Base-by-base conservation (phyloP, 768 basidiomycete species). In the Rhodocollybia butyracea region DNA sequence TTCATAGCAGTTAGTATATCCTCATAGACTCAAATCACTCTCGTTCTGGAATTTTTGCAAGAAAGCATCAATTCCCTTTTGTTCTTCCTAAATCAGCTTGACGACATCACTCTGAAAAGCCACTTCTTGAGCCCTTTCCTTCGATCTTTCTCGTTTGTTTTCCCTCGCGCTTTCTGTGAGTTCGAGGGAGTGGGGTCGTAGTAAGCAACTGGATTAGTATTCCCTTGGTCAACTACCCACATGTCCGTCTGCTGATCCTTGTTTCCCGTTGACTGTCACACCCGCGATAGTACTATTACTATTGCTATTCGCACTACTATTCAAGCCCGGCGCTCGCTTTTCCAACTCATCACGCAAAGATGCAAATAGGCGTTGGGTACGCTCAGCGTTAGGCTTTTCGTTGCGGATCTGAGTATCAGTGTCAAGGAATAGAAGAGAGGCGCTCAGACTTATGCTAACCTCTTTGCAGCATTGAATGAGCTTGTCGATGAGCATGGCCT, bases 381-480 rank as follows among this genome's bases (percentile, higher is more conserved):
- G 82, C 62, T 92, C 91, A 34, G 88, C 85, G 61, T 88, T 89
- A 27, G 91, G 89, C 87, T 93, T 63, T 34, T 46, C 58, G 54
- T 57, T 58, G 51, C 57, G 56, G 36, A 57, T 59, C 51, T 63
- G 52, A 54, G 38, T 54, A 45, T 58, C 63, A 52, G 61, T 52
- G 27, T 57, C 58, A 46, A 56, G 31, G 27, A 30, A 36, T 46
- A 51, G 46, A 38, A 50, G 32, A 47, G 15, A 59, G n/a, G 30
- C 40, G 39, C 46, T 46, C 50, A 46, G 13, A 15, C 17, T 43
- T 51, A 17, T 27, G 17, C 86, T 68, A 62, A 91, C 91, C 83
- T 92, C 91, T 77, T 90, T 89, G 76, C 89, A 93, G 63, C 89
- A 93, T 22, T 85, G 77, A 61, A 91, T 85, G 48, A 93, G 76